Conservation (phyloP, 305 asterid species). For the Solanum hybrid region DNA sequence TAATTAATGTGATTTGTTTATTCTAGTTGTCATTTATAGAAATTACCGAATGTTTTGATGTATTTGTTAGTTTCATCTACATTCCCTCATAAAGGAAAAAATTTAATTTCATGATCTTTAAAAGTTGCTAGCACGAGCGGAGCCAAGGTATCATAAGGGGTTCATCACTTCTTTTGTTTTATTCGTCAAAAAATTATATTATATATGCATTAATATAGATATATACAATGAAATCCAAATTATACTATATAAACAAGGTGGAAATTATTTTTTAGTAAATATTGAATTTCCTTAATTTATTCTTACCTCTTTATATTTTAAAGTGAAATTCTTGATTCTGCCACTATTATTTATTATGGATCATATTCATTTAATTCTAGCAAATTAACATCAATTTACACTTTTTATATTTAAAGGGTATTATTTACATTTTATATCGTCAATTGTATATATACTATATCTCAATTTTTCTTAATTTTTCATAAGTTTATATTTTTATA, state of each 20-base stretch:
- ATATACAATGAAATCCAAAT: too few species aligned
- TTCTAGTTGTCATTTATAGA: background rate
- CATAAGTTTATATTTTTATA: background rate
- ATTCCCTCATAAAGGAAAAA: background rate
- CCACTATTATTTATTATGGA: background rate
- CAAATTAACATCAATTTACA: background rate
- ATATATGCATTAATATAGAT: background rate
- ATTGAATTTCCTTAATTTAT: too few species aligned
- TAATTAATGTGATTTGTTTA: background rate
- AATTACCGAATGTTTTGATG: background rate
- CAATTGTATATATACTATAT: too few species aligned
- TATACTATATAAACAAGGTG: too few species aligned
- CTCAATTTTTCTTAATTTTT: too few species aligned
- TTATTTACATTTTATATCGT: too few species aligned
- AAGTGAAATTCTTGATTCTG: too few species aligned
- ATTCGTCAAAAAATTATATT: too few species aligned
- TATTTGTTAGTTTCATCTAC: background rate
- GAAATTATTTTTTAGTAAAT: too few species aligned
- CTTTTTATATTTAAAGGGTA: too few species aligned
- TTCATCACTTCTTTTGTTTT: too few species aligned
- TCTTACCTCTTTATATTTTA: too few species aligned
- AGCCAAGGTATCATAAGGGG: background rate
- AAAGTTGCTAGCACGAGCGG: background rate
- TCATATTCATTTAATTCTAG: background rate
- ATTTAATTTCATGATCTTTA: background rate